Base-by-base conservation (phyloP, 345 rosid genomes). In the Adansonia digitata region DNA sequence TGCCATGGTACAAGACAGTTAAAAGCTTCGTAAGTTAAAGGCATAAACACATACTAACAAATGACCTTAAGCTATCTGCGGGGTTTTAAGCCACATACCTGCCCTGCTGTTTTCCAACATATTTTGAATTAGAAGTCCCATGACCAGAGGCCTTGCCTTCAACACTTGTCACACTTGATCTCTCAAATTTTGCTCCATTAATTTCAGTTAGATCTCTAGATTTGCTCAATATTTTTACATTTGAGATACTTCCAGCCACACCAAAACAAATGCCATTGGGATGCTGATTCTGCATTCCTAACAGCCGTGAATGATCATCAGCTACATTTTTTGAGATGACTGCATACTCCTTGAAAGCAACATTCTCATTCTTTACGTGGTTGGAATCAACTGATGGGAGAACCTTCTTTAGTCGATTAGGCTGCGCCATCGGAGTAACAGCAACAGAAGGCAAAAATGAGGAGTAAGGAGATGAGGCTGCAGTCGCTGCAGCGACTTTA, bases 381-480 rank as follows among this genome's bases (percentile, higher is more conserved):
- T 81, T 82, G 59, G 87, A 77, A 37, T 88, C 88, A 39, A 64
- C 62, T 17, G 91, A 83, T 15, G 85, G 75, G 72, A 74, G 75
- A 66, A 73, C 80, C 77, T 84, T 90, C 80, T 81, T 91, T 31
- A 73, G 72, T 61, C 93, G 92, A 48, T 86, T 85, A 78, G 97
- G 77, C 77, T 91, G 98, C 69, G 99, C 93, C 89, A 95, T 82
- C 2, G 99, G 99, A 76, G 99, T 93, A 81, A 95, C 91, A 75
- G 98, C 97, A 69, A 90, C 88, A 77, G 92, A 83, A 67, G 95
- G 87, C 88, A 93, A 83, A 77, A 75, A 68, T 5, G 97, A 85
- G 9, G 99, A 91, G 82, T 82, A 78, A 35, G 92, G 88, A 76
- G 98, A 76, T 51, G 90, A 76, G 29, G 89, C 89, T 49, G 94